Percentiles rank a stretch among this genome's conserved stretches.
These are phyloP conservation scores for Phialophora macrospora DNA, from an alignment of 2,329 filamentous ascomycete species.

Conservation along the genomic window DNA sequence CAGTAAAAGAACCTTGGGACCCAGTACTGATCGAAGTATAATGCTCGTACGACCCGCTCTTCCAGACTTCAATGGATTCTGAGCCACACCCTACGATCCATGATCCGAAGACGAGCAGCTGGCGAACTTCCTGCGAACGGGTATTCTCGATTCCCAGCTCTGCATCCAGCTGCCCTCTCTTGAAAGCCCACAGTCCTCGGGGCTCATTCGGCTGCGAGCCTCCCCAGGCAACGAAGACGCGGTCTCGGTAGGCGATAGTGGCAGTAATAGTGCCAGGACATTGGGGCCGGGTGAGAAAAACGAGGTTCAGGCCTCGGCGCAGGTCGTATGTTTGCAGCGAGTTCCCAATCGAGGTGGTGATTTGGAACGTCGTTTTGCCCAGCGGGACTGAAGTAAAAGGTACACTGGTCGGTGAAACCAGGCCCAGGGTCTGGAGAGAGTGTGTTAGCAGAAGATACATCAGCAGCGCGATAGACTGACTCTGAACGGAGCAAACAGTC, in stretches of 20 bases:
- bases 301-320: conserved; percentile 82
- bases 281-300: conserved; percentile 91
- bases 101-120: conserved; percentile 81
- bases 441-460: conserved; percentile 2
- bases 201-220: conserved; percentile 57
- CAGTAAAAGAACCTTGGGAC: conserved; percentile 60
- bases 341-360: conserved; percentile 90
- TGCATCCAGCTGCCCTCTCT: conserved; percentile 82
- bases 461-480: conserved; percentile 51
- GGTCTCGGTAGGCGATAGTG: conserved; percentile 83
- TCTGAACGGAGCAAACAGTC: conserved; percentile 91
- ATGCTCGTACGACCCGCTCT: conserved; percentile 78
- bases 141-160: conserved; percentile 72
- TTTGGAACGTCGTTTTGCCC: conserved; percentile 94
- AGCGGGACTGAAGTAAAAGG: conserved; percentile 88
- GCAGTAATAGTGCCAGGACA: conserved; percentile 86
- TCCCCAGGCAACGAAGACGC: conserved; percentile 89
- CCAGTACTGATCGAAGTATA: conserved; percentile 75
- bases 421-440: conserved; percentile 74
- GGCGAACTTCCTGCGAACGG: conserved; percentile 68
- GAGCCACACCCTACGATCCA: conserved; percentile 84
- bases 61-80: conserved; percentile 87
- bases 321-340: conserved; percentile 96
- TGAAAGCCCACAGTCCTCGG: conserved; percentile 86
- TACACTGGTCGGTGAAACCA: conserved; percentile 87